Evolutionary conservation across 2,329 filamentous ascomycete species (phyloP), one percentile per base, ranked within the genome.

Genomic region (Fusarium incarnatum): DNA sequence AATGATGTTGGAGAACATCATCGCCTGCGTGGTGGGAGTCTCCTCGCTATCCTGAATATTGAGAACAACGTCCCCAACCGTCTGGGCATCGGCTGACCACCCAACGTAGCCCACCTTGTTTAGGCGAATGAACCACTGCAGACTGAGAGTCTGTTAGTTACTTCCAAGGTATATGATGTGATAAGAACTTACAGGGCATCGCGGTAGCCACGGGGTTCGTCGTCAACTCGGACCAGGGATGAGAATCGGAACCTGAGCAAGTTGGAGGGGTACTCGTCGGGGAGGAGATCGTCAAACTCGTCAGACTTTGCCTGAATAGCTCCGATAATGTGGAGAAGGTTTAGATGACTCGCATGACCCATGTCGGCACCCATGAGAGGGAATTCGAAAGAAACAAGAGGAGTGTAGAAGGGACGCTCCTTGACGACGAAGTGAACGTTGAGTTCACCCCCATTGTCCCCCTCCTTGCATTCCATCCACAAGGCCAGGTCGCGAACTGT

Each of bases 101-200:
- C 16, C 9, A 37, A 37, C 34, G 34, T 37, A 37, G 9, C 34
- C 16, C 5, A n/a, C 34, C 16, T 37, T 37, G 9, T 37, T 10
- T n/a, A 37, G 16, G 16, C 34, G 34, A 3, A 37, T 37, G 34
- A 37, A 37, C 34, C 34, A 37, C 34, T 37, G 34, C 6, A 37
- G 34, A n/a, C 34, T 37, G 9, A n/a, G 16, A 11, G 4, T 4
- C 3, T 6, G 32, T 37, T 11, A 37, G 32, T 10, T 11, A 11
- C 16, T 37, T 5, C 0, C 9, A 37, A 18, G 11, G 16, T 1
- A n/a, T 37, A 9, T 3, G 9, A n/a, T 10, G 3, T n/a, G 34
- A 37, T n/a, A 37, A n/a, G 34, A 4, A 18, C 34, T n/a, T 37
- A 37, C 34, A 37, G 34, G 34, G 34, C 16, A 37, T 37, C 34